Percentiles rank a stretch among this genome's conserved stretches.
phyloP scores from a whole-genome alignment of 2,329 filamentous ascomycete species.

The Thielaviopsis euricoi region DNA sequence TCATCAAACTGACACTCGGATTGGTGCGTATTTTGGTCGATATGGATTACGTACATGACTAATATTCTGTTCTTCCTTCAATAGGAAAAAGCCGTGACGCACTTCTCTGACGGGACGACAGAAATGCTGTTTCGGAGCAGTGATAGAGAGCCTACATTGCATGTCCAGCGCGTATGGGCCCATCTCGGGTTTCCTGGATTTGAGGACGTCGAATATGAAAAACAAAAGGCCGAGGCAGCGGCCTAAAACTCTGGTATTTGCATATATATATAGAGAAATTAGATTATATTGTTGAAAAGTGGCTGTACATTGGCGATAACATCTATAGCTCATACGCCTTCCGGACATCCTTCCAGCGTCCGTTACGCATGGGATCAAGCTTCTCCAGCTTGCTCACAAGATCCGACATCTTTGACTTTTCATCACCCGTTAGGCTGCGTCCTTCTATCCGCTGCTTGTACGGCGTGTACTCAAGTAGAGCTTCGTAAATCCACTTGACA shows the following conservation, averaged over 20 bases:
- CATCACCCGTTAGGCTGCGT: slow-evolving; percentile 22
- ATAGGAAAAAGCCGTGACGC: slow-evolving; percentile 28
- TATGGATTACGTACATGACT: background rate
- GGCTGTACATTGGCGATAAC: background rate
- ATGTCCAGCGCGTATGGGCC: slow-evolving; percentile 26
- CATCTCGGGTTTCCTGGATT: slow-evolving; percentile 29
- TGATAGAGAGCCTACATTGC: slow-evolving; percentile 28
- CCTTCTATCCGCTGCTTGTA: slow-evolving; percentile 37
- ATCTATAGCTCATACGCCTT: slow-evolving; percentile 19
- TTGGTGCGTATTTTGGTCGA: slow-evolving; percentile 23
- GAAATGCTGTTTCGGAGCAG: slow-evolving; percentile 26
- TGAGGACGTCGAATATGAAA: slow-evolving; percentile 18
- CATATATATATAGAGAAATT: too few species aligned
- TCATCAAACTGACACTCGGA: slow-evolving; percentile 38
- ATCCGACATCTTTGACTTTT: slow-evolving; percentile 17
- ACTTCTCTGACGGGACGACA: slow-evolving; percentile 26
- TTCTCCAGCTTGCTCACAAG: slow-evolving; percentile 36
- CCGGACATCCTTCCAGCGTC: slow-evolving; percentile 61
- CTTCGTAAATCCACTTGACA: slow-evolving; percentile 77
- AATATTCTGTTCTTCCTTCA: too few species aligned
- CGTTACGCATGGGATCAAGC: slow-evolving; percentile 57
- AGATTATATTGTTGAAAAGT: background rate
- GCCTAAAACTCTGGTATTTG: background rate
- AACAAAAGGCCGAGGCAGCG: background rate
- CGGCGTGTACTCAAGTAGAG: slow-evolving; percentile 58